phyloP scores from a whole-genome alignment of 495 filamentous ascomycete species.

The Tuber borchii region DNA sequence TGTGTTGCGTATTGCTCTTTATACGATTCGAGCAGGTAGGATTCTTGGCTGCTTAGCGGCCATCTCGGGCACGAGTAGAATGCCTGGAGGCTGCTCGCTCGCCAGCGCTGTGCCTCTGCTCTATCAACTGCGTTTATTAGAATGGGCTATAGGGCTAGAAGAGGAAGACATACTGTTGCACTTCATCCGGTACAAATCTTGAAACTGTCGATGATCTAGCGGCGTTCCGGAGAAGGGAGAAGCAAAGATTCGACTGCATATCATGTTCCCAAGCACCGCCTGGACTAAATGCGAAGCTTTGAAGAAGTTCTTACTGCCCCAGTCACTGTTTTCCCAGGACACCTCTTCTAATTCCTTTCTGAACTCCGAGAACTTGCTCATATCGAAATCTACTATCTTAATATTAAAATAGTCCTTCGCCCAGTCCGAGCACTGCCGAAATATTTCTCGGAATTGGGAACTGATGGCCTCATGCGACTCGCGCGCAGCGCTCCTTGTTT shows the following conservation, averaged over 20 bases:
- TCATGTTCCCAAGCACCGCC: slow-evolving; percentile 20
- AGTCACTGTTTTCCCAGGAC: slow-evolving; percentile 5
- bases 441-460: slow-evolving; percentile 16
- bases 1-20: background rate
- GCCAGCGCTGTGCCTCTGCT: slow-evolving; percentile 21
- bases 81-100: slow-evolving; percentile 2
- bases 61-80: background rate
- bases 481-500: background rate
- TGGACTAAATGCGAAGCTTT: slow-evolving; percentile 25
- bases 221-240: slow-evolving; percentile 17
- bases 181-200: slow-evolving; percentile 16
- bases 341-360: slow-evolving; percentile 8
- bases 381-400: slow-evolving; percentile 3
- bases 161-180: slow-evolving; percentile 12
- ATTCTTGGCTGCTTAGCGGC: background rate
- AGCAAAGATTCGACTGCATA: slow-evolving; percentile 8
- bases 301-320: slow-evolving; percentile 7
- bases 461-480: slow-evolving; percentile 16
- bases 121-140: slow-evolving; percentile 14
- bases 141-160: background rate
- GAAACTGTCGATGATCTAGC: background rate
- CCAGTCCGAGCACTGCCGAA: slow-evolving; percentile 19
- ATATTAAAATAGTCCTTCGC: slow-evolving; percentile 28
- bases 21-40: background rate
- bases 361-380: slow-evolving; percentile 11